Evolutionary conservation across 1,284 basidiomycete genomes (phyloP), one percentile per base, ranked within the genome.

Genomic region (Microbotryomycetes sp.): DNA sequence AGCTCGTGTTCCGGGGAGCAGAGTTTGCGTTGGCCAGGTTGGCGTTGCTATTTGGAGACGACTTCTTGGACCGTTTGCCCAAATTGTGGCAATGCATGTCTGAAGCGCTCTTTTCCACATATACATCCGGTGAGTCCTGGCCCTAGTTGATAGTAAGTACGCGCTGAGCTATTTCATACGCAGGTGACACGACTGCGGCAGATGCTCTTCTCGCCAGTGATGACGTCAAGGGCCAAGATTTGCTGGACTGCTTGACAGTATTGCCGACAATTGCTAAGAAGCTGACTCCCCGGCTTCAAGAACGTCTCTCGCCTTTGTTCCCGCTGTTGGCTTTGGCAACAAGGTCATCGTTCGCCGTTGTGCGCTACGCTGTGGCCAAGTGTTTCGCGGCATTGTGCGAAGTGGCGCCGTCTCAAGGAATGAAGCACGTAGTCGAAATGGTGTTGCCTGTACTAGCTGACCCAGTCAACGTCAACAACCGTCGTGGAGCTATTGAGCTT

Each of bases 61-160:
- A 76, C 11, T 78, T 97, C 26, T 80, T 98, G 52, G 81, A 85
- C 0, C 78, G 82, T 15, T 84, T 97, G 24, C 93, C 94, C 2
- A 89, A 85, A 68, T 88, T 97, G 80, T 98, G 94, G 93, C 85
- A 88, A 52, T 91, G 89, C 18, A 90, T 96, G 84, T 85, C 85
- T 21, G 85, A 85, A 30, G 85, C 89, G 23, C 74, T 96, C 31
- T 70, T 87, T 45, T 82, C 82, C 59, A 81, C 84, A n/a, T 91
- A 87, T 65, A 67, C 59, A 60, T 76, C 80, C 57, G 83, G 88
- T 86, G 72, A 59, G 81, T 41, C 18, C 11, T 41, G 35, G 18
- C 11, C 35, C 11, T 50, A 50, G 48, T 9, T 21, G 48, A 50
- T 21, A n/a, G n/a, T n/a, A 15, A 50, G 48, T 23, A 21, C 9